Evolutionary conservation across 371 early-diverging fungal genomes (phyloP).

Genomic region (Mucor circinelloides): DNA sequence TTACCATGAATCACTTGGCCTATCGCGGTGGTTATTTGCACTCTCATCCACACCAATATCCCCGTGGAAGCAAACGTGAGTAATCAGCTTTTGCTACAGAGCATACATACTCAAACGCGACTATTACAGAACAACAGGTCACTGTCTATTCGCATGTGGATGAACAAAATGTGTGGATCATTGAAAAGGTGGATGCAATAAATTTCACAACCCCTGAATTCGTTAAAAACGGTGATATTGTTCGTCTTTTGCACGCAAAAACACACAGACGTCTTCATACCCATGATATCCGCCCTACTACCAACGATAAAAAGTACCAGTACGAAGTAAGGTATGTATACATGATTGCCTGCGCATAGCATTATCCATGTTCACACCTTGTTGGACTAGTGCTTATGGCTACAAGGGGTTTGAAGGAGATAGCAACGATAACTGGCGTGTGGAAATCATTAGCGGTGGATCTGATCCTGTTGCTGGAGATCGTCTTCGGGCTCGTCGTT

Average conservation of each 20-base stretch:
- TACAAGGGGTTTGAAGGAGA: slow-evolving; percentile 42
- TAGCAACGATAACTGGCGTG: slow-evolving; percentile 70
- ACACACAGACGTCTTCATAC: slow-evolving; percentile 46
- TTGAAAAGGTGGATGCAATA: slow-evolving; percentile 53
- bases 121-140: slow-evolving; percentile 44
- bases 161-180: slow-evolving; percentile 59
- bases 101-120: background rate
- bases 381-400: slow-evolving; percentile 55
- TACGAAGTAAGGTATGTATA: slow-evolving; percentile 68
- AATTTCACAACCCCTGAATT: slow-evolving; percentile 36
- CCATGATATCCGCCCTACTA: slow-evolving; percentile 67
- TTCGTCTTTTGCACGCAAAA: slow-evolving; percentile 55
- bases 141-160: slow-evolving; percentile 27
- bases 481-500: slow-evolving; percentile 60
- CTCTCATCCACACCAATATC: slow-evolving; percentile 84
- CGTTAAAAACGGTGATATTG: slow-evolving; percentile 57
- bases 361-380: background rate
- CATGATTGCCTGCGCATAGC: background rate
- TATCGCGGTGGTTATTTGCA: slow-evolving; percentile 83
- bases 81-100: background rate
- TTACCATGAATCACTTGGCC: slow-evolving; percentile 77
- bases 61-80: slow-evolving; percentile 78
- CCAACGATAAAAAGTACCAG: slow-evolving; percentile 81
- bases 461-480: slow-evolving; percentile 33
- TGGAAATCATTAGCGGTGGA: slow-evolving; percentile 64